Conservation (phyloP, 1,284 basidiomycete genomes). For the Sphaerobolus stellatus region DNA sequence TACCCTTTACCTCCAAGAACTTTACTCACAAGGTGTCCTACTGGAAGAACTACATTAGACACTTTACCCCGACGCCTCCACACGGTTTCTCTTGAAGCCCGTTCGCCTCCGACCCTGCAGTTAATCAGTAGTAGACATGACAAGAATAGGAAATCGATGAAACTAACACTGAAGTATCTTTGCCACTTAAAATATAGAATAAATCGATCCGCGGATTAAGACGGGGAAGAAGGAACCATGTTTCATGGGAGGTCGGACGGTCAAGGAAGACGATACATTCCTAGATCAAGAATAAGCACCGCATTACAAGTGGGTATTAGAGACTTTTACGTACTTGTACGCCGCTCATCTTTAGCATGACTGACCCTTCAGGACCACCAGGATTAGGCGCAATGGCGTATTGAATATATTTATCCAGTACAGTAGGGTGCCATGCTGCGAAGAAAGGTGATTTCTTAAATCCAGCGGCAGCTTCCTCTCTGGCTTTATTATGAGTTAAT, state of each 20-base stretch:
- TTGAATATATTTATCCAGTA: constrained; percentile 66
- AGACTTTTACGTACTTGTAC: constrained; percentile 40
- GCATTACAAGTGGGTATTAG: too few relatives aligned
- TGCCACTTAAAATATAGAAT: constrained; percentile 59
- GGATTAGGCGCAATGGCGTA: constrained; percentile 52
- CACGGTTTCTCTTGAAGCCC: constrained; percentile 44
- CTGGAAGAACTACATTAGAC: constrained; percentile 55
- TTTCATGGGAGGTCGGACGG: constrained; percentile 39
- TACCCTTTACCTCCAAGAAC: not conserved
- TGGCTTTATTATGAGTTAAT: not conserved
- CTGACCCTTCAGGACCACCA: too few relatives aligned
- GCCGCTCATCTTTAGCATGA: constrained; percentile 62
- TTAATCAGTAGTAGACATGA: too few relatives aligned
- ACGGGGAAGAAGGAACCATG: constrained; percentile 41
- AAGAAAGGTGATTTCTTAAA: constrained; percentile 71
- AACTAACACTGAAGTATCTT: constrained; percentile 28
- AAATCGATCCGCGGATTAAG: constrained; percentile 51
- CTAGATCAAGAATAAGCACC: constrained; percentile 18
- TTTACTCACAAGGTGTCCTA: constrained; percentile 58
- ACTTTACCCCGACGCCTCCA: constrained; percentile 62
- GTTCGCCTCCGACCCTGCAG: constrained; percentile 37
- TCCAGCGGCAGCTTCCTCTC: constrained; percentile 55
- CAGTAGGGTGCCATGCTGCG: constrained; percentile 66
- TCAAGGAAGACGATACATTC: constrained; percentile 60
- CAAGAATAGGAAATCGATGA: not conserved